Evolutionary conservation across 306 rosid species (phyloP).

Genomic region (Vigna nakashimae): DNA sequence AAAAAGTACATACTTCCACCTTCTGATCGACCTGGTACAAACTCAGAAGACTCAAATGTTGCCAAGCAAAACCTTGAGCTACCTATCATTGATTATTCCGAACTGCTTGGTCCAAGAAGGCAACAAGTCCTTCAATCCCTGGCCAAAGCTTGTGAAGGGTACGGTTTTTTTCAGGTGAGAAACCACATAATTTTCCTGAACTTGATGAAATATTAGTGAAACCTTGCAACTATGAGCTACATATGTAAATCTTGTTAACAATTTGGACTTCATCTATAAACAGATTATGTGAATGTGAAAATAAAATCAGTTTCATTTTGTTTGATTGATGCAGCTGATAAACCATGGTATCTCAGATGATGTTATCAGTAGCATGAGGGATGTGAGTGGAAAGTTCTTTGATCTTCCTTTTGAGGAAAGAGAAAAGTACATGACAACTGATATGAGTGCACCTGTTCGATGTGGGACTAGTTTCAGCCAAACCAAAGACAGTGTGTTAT

Average conservation of each 20-base stretch:
- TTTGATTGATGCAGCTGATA: constrained; percentile 60
- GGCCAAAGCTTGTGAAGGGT: constrained; percentile 64
- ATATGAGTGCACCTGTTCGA: constrained; percentile 70
- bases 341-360: constrained; percentile 79
- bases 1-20: constrained; percentile 67
- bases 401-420: constrained; percentile 82
- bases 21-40: constrained; percentile 58
- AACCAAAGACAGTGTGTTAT: constrained; percentile 70
- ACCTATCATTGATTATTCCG: constrained; percentile 76
- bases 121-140: constrained; percentile 63
- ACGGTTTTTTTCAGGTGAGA: constrained; percentile 87
- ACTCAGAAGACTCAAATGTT: constrained; percentile 13
- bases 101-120: constrained; percentile 67
- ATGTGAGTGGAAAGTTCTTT: constrained; percentile 67
- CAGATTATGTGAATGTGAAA: neutral
- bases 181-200: neutral
- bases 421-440: constrained; percentile 73
- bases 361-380: constrained; percentile 62
- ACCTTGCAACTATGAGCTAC: neutral
- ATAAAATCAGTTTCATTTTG: neutral
- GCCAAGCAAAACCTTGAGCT: constrained; percentile 50
- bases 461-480: constrained; percentile 93
- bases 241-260: neutral
- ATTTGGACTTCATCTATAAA: constrained; percentile 4
- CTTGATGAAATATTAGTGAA: neutral